These are phyloP conservation scores for Saturnispora halmiae DNA, from an alignment of 805 yeast genomes.

Conservation along the genomic window DNA sequence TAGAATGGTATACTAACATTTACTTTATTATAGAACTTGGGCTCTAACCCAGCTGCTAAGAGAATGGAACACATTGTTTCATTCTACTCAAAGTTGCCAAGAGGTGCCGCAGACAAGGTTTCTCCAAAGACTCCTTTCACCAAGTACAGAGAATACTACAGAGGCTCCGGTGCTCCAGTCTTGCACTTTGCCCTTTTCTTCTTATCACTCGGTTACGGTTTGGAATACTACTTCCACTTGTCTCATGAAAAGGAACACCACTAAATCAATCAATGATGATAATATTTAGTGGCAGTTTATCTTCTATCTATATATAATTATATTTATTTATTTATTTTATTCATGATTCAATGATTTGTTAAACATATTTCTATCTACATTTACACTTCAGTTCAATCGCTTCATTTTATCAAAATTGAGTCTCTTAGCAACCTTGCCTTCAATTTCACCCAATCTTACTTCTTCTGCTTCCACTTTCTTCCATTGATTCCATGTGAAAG, in stretches of 20 bases:
- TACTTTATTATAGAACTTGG: slow-evolving; percentile 53
- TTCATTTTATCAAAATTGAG: slow-evolving; percentile 41
- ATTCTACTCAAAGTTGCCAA: slow-evolving; percentile 93
- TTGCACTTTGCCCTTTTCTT: slow-evolving; percentile 65
- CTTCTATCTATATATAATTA: not conserved
- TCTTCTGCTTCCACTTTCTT: slow-evolving; percentile 46
- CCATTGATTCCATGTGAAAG: slow-evolving; percentile 65
- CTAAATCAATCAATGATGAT: slow-evolving; percentile 10
- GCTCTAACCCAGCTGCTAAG: slow-evolving; percentile 93
- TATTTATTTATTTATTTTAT: slow-evolving; percentile 14
- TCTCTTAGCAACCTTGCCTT: slow-evolving; percentile 53
- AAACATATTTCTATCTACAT: no score
- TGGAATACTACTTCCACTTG: slow-evolving; percentile 90
- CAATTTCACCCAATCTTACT: slow-evolving; percentile 34
- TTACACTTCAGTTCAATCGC: no score
- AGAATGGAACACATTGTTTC: slow-evolving; percentile 92
- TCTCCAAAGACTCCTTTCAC: slow-evolving; percentile 62
- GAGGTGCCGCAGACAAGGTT: slow-evolving; percentile 76
- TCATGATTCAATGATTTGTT: slow-evolving; percentile 10
- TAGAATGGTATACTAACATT: slow-evolving; percentile 2
- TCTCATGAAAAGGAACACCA: slow-evolving; percentile 49
- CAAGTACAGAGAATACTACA: slow-evolving; percentile 76
- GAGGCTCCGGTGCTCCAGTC: slow-evolving; percentile 77
- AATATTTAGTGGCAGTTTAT: no score
- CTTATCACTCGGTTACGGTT: slow-evolving; percentile 72